These are phyloP conservation scores for Geranium brycei DNA, from an alignment of 345 rosid species.

Conservation along the genomic window DNA sequence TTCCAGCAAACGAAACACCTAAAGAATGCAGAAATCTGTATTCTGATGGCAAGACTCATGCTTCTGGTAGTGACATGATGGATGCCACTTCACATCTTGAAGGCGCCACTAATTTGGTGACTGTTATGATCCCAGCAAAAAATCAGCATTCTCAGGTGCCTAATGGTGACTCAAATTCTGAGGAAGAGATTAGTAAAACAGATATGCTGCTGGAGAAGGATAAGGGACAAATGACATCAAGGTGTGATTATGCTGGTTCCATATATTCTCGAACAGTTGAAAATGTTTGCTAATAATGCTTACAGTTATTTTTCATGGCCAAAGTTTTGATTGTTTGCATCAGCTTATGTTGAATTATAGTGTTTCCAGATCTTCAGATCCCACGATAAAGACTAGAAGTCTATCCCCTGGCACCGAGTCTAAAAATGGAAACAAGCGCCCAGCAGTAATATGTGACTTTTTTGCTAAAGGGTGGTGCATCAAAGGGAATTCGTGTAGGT, in stretches of 20 bases:
- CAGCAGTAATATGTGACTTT: conserved; percentile 47
- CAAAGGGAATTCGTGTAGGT: conserved; percentile 62
- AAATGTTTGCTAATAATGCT: conserved; percentile 10
- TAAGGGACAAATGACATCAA: conserved; percentile 21
- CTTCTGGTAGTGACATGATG: conserved; percentile 11
- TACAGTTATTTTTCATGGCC: conserved; percentile 1
- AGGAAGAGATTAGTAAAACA: conserved; percentile 17
- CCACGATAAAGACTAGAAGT: conserved; percentile 23
- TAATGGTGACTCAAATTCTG: conserved; percentile 11
- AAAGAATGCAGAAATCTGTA: conserved; percentile 8
- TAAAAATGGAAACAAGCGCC: conserved; percentile 32
- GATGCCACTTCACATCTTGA: conserved; percentile 13
- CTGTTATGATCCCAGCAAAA: conserved; percentile 5
- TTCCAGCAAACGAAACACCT: conserved; percentile 6
- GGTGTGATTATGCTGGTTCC: conserved; percentile 31
- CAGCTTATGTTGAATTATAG: conserved; percentile 23
- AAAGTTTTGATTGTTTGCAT: not conserved
- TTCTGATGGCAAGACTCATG: conserved; percentile 7
- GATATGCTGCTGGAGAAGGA: conserved; percentile 18
- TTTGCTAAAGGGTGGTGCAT: conserved; percentile 78
- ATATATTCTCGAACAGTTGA: conserved; percentile 8
- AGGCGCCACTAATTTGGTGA: conserved; percentile 11
- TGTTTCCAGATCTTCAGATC: conserved; percentile 39
- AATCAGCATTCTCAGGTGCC: conserved; percentile 13
- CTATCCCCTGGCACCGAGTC: conserved; percentile 22